phyloP scores from a whole-genome alignment of 2,329 filamentous ascomycete genomes.

The Talaromyces piceae region DNA sequence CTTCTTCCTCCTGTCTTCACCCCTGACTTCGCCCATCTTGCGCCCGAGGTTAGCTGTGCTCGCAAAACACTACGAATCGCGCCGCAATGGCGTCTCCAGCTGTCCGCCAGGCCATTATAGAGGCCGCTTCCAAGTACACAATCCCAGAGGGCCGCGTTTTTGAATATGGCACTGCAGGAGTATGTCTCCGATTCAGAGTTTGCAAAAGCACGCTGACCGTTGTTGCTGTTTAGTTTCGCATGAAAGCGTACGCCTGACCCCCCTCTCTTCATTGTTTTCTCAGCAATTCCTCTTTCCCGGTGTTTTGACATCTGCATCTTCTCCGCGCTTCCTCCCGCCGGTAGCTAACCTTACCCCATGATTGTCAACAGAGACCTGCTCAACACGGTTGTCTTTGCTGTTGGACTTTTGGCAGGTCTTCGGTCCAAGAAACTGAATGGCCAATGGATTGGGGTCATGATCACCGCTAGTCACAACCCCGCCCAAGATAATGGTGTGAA shows the following conservation, averaged over 20 bases:
- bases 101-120: conserved; percentile 38
- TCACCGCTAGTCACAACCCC: conserved; percentile 89
- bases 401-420: conserved; percentile 79
- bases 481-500: conserved; percentile 88
- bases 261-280: conserved; percentile 17
- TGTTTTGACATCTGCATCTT: conserved; percentile 14
- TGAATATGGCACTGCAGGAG: conserved; percentile 55
- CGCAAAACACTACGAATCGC: conserved; percentile 6
- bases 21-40: not conserved
- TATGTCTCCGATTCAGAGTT: conserved; percentile 30
- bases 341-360: conserved; percentile 19
- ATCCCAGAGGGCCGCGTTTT: conserved; percentile 46
- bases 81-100: conserved; percentile 37
- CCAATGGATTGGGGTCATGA: conserved; percentile 92
- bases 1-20: not conserved
- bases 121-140: conserved; percentile 42
- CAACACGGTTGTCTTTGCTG: conserved; percentile 85
- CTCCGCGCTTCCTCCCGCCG: conserved; percentile 14
- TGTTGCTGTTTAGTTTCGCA: conserved; percentile 49
- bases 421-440: conserved; percentile 84
- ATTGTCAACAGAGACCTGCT: conserved; percentile 59
- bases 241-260: conserved; percentile 54
- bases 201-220: not conserved
- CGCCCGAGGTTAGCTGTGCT: not conserved
- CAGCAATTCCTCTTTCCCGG: too few species aligned